Base-by-base conservation (phyloP, 148 eudicot species). In the Euryodendron excelsum region DNA sequence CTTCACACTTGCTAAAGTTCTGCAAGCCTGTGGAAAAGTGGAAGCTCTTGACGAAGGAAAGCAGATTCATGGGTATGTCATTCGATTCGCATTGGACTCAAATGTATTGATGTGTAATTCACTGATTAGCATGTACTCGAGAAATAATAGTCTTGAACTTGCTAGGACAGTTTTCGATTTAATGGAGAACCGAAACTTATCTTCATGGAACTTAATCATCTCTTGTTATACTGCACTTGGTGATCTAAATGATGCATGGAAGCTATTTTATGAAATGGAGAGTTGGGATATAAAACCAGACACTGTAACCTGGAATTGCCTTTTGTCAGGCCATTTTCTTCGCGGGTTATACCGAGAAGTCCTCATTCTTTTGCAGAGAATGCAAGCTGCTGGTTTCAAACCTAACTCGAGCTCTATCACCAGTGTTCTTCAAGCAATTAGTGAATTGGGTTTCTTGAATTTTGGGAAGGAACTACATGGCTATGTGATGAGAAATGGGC, bases 141-240 rank as follows among this genome's bases (percentile, higher is more conserved):
- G 81, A 74, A 86, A 78, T 23, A 50, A 64, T 25, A 39, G 73
- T 61, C 76, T 89, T 45, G 77, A 72, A 72, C 77, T 83, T 75
- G 89, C 92, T 71, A 84, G 87, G 63, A 80, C 60, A 50, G 85
- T 89, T 62, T 91, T 91, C 44, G 87, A 91, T 83, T 72, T 61
- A 41, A 87, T 83, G 86, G 77, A 77, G 59, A 80, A 73, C n/a
- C 81, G 77, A 11, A 86, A 81, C 79, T 67, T 91, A 64, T 86
- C 88, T 62, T 79, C 92, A 14, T 91, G 94, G 94, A 91, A 89
- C 83, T 80, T 89, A 1, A 84, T 91, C 68, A 86, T 91, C 77
- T 89, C 91, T 37, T 86, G 86, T 55, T 89, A 89, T 74, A 80
- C 85, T 52, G 63, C 89, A 45, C 66, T 78, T 71, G 94, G 92